Evolutionary conservation across 208 protist species (phyloP).

Genomic region (Crithidia thermophila): DNA sequence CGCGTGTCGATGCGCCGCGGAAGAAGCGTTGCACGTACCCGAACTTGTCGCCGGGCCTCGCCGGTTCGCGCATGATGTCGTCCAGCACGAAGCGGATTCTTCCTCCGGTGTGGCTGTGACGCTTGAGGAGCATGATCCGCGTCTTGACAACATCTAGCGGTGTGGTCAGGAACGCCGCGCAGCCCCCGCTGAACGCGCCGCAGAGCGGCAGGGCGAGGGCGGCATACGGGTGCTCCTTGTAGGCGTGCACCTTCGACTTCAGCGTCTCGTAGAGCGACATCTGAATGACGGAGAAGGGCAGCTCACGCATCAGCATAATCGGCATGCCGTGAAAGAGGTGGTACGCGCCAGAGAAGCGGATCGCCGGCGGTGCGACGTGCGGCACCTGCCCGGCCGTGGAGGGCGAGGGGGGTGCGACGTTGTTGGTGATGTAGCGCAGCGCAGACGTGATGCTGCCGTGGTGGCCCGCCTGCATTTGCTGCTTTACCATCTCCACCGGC

Average conservation of each 20-base stretch:
- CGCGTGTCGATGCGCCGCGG: slow-evolving; percentile 79
- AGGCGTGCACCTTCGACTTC: slow-evolving; percentile 48
- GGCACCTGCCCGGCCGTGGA: not conserved
- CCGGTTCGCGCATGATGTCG: slow-evolving; percentile 56
- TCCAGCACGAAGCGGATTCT: slow-evolving; percentile 42
- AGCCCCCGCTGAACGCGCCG: slow-evolving; percentile 84
- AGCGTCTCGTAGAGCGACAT: slow-evolving; percentile 92
- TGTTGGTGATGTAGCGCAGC: slow-evolving; percentile 55
- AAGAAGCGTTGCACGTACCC: slow-evolving; percentile 84
- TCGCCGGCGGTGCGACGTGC: not conserved
- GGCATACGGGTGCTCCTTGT: slow-evolving; percentile 37
- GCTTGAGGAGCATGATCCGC: slow-evolving; percentile 87
- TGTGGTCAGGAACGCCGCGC: slow-evolving; percentile 89
- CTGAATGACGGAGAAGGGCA: slow-evolving; percentile 93
- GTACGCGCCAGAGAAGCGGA: slow-evolving; percentile 47
- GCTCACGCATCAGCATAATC: slow-evolving; percentile 85
- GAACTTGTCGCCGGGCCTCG: slow-evolving; percentile 63
- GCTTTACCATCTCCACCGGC: slow-evolving; percentile 92
- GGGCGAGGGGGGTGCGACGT: slow-evolving; percentile 14
- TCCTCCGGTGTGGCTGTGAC: slow-evolving; percentile 7
- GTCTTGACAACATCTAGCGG: slow-evolving; percentile 94
- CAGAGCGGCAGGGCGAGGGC: slow-evolving; percentile 58
- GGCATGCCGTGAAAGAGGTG: slow-evolving; percentile 83
- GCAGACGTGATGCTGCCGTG: slow-evolving; percentile 42
- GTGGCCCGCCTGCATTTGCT: slow-evolving; percentile 86